These are phyloP conservation scores for Moesziomyces parantarcticus DNA, from an alignment of 1,284 basidiomycete genomes.

Conservation along the genomic window DNA sequence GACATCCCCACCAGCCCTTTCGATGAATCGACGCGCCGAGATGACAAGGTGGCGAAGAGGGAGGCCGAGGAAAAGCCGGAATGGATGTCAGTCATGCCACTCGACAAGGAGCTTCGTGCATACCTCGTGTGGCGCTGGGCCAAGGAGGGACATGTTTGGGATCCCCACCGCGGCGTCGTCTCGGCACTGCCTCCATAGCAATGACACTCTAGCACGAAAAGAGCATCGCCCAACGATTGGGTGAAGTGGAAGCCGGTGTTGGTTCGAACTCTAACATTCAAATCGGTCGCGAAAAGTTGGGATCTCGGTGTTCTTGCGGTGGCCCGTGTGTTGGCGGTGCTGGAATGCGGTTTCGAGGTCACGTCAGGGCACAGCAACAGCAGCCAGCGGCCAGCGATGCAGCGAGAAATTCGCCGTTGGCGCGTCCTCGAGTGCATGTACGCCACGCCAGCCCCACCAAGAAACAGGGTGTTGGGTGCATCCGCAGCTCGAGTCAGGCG, in stretches of 20 bases:
- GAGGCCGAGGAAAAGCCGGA: constrained; percentile 4
- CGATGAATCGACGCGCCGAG: neutral
- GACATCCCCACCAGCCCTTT: constrained; percentile 20
- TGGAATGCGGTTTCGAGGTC: neutral
- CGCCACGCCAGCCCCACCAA: no score
- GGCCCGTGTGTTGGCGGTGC: neutral
- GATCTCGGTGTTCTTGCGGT: neutral
- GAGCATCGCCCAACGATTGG: neutral
- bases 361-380: neutral
- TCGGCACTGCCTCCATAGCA: neutral
- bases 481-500: no score
- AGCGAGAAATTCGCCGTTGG: neutral
- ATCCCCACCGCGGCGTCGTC: constrained; percentile 22
- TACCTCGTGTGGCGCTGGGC: constrained; percentile 46
- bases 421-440: no score
- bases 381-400: no score
- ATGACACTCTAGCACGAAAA: neutral
- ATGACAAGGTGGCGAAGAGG: no score
- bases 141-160: constrained; percentile 32
- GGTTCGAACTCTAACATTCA: no score
- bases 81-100: constrained; percentile 40
- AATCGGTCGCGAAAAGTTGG: no score
- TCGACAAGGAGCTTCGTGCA: constrained; percentile 46
- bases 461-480: no score
- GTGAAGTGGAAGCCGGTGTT: neutral